Percentiles rank a stretch among this genome's conserved stretches.
Evolutionary conservation across 1,284 basidiomycete genomes (phyloP).

Genomic region (Cryptococcus sp.): DNA sequence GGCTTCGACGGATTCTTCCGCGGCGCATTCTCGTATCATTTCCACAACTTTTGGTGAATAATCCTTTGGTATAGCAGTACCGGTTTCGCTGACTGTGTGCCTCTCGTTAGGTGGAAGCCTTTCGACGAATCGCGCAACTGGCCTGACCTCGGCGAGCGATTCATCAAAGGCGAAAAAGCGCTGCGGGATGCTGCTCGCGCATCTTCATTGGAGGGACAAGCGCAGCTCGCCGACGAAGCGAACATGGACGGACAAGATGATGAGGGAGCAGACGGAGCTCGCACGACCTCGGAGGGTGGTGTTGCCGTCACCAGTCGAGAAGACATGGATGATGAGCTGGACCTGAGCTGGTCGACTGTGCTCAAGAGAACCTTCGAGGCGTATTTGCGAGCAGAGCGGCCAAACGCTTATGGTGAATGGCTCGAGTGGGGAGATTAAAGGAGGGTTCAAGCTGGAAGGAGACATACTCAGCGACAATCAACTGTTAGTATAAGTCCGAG

Average conservation of each 20-base stretch:
- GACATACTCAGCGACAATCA: too few relatives aligned
- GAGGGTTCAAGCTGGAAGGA: neutral
- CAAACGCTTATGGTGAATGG: constrained; percentile 91
- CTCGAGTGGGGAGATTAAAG: constrained; percentile 45
- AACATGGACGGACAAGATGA: constrained; percentile 14
- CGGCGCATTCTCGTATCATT: constrained; percentile 83
- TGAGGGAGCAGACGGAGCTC: neutral
- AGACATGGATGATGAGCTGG: constrained; percentile 60
- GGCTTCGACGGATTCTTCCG: constrained; percentile 85
- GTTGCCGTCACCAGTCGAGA: constrained; percentile 24
- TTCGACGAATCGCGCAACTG: constrained; percentile 86
- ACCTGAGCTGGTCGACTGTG: constrained; percentile 86
- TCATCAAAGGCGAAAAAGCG: constrained; percentile 70
- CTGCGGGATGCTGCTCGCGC: constrained; percentile 48
- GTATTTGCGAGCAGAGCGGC: constrained; percentile 79
- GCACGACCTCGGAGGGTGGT: constrained; percentile 4
- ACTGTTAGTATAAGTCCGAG: too few relatives aligned
- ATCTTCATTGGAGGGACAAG: constrained; percentile 22
- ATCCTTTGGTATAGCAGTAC: neutral
- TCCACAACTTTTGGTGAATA: constrained; percentile 74
- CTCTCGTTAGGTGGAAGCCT: constrained; percentile 75
- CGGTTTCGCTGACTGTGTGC: too few relatives aligned
- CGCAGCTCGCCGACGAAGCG: constrained; percentile 16
- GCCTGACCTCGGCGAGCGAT: constrained; percentile 82
- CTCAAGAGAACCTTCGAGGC: constrained; percentile 89